phyloP scores from a whole-genome alignment of 1,139 yeast genomes.

The Ashbya aceris region DNA sequence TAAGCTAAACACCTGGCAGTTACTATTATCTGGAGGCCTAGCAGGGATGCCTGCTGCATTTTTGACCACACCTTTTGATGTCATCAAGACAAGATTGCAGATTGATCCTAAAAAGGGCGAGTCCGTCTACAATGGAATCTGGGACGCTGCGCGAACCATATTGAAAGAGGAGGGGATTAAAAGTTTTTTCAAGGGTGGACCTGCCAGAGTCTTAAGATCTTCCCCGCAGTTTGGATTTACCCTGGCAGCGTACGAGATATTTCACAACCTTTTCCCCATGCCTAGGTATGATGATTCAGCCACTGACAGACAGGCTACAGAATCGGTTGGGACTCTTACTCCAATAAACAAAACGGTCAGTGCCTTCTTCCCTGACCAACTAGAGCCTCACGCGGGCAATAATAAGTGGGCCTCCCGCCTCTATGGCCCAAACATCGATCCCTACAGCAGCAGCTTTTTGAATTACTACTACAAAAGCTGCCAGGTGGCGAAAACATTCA shows the following conservation, averaged over 20 bases:
- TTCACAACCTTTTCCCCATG: constrained; percentile 53
- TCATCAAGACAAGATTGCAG: constrained; percentile 89
- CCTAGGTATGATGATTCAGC: constrained; percentile 16
- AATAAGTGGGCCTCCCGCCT: constrained; percentile 9
- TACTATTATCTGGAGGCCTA: constrained; percentile 79
- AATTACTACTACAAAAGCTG: constrained; percentile 51
- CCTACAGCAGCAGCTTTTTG: constrained; percentile 26
- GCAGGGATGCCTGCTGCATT: constrained; percentile 99
- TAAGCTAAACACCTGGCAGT: constrained; percentile 68
- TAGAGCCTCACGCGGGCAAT: neutral
- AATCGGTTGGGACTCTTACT: neutral
- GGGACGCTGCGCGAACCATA: constrained; percentile 68
- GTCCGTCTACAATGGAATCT: constrained; percentile 63
- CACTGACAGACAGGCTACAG: neutral
- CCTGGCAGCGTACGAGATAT: constrained; percentile 86
- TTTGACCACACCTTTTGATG: constrained; percentile 93
- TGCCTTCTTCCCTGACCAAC: no score
- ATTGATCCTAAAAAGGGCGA: constrained; percentile 75
- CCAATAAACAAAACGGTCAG: no score
- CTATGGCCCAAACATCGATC: constrained; percentile 23
- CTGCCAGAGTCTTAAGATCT: constrained; percentile 89
- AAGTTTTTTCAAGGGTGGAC: constrained; percentile 94
- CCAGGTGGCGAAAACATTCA: constrained; percentile 51
- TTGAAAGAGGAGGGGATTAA: constrained; percentile 65
- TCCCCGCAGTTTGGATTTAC: constrained; percentile 98